phyloP scores from a whole-genome alignment of 306 rosid species.

The Prunus salicina region DNA sequence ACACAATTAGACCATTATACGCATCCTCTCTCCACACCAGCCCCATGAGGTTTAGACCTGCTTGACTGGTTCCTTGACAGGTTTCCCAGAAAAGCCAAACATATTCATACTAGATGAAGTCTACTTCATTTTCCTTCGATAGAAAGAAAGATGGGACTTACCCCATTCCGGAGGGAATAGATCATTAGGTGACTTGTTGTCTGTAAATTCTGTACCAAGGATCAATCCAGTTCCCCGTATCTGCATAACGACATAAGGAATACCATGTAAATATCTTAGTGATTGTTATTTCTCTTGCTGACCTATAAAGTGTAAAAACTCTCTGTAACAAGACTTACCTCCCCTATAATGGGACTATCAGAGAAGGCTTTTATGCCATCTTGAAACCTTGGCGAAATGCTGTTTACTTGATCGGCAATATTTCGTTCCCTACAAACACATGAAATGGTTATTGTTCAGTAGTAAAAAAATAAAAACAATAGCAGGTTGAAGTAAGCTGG shows the following conservation, averaged over 20 bases:
- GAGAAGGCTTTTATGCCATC: constrained; percentile 77
- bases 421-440: constrained; percentile 74
- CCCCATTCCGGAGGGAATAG: constrained; percentile 96
- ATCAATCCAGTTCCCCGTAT: constrained; percentile 89
- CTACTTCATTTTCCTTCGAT: background rate
- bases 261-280: background rate
- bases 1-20: background rate
- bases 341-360: constrained; percentile 86
- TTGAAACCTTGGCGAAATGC: constrained; percentile 70
- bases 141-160: constrained; percentile 33
- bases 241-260: constrained; percentile 42
- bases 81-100: background rate
- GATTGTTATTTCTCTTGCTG: background rate
- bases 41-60: too few species aligned
- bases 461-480: background rate
- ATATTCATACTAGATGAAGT: background rate
- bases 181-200: constrained; percentile 87
- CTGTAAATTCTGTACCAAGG: constrained; percentile 67
- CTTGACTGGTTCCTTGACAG: too few species aligned
- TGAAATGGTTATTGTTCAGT: background rate
- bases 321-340: constrained; percentile 44
- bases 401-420: constrained; percentile 50
- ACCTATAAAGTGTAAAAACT: constrained; percentile 18
- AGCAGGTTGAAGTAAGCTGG: background rate
- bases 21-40: too few species aligned